Evolutionary conservation across 345 rosid species (phyloP).

Genomic region (Lagerstroemia speciosa): DNA sequence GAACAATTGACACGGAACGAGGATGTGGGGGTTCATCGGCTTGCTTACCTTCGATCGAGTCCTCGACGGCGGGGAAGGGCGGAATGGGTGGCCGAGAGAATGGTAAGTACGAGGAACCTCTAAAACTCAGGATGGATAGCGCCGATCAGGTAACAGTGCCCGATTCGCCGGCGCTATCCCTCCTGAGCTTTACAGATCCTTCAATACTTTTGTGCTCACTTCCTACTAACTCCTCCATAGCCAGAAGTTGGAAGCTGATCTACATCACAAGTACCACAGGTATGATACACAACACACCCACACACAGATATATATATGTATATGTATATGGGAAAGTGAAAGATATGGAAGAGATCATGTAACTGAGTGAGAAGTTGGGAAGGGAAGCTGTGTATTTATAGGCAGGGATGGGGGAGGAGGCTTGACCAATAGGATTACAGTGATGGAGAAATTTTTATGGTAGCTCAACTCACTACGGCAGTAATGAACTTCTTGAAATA

Average conservation of each 20-base stretch:
- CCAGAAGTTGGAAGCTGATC: too few species aligned
- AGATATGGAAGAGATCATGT: too few species aligned
- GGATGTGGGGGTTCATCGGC: too few species aligned
- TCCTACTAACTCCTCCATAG: background rate
- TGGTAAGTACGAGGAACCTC: conserved; percentile 15
- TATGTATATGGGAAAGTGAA: too few species aligned
- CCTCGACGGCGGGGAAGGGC: too few species aligned
- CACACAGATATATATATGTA: background rate
- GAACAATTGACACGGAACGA: too few species aligned
- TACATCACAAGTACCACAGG: too few species aligned
- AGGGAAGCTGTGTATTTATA: background rate
- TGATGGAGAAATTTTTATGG: too few species aligned
- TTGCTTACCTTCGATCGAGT: too few species aligned
- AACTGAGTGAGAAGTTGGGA: background rate
- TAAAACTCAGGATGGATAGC: conserved; percentile 51
- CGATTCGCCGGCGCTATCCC: conserved; percentile 21
- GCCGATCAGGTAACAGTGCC: conserved; percentile 4
- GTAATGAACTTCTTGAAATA: too few species aligned
- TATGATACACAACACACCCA: background rate
- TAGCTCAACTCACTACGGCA: too few species aligned
- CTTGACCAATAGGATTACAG: background rate
- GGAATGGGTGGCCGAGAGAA: too few species aligned
- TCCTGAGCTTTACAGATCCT: conserved; percentile 28
- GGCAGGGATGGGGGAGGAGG: background rate
- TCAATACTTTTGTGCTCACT: background rate